Base-by-base conservation (phyloP, 1,284 basidiomycete species). In the Pascua guehoae region DNA sequence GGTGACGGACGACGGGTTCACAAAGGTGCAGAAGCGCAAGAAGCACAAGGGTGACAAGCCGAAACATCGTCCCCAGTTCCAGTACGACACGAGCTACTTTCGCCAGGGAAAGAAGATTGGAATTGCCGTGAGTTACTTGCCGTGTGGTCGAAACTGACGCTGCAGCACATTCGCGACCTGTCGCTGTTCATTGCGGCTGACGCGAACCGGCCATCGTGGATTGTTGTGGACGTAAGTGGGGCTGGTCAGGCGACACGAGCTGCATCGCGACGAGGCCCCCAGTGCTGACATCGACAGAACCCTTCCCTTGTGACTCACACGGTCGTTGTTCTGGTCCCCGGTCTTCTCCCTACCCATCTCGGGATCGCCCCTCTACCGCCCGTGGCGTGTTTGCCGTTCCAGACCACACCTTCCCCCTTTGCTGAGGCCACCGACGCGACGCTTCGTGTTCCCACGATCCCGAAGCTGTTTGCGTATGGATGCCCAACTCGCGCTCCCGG, bases 401-500 rank as follows among this genome's bases (percentile, higher is more conserved):
- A 87, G 0, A 88, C 85, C 0, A 86, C 68, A 82, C 86, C 67
- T 10, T 59, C 60, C 3, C 15, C 56, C 8, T 14, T 50, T 11
- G 24, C 70, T 73, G 39, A 15, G 76, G 74, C 3, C 69, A 2
- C 58, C 53, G 0, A 56, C 74, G 1, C 69, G 24, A 32, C 24
- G 24, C 24, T 32, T 32, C 24, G 76, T 9, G 71, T 95, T 2
- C 88, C 91, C 0, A 87, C 90, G 66, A 84, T 96, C 47, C 81
- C 86, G 1, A 83, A 83, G 14, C 87, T 91, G 0, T 96, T 95
- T 78, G 88, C 88, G 53, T 90, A 94, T 76, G 90, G 89, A 4
- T 91, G 88, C 64, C 93, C 92, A 0, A 93, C 90, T 0, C 84
- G 86, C 41, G 91, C 91, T 0, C 91, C 92, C 0, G 93, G 93